Percentiles rank a stretch among this genome's conserved stretches.
phyloP scores from a whole-genome alignment of 78 protist species.

The Polysphondylium violaceum region DNA sequence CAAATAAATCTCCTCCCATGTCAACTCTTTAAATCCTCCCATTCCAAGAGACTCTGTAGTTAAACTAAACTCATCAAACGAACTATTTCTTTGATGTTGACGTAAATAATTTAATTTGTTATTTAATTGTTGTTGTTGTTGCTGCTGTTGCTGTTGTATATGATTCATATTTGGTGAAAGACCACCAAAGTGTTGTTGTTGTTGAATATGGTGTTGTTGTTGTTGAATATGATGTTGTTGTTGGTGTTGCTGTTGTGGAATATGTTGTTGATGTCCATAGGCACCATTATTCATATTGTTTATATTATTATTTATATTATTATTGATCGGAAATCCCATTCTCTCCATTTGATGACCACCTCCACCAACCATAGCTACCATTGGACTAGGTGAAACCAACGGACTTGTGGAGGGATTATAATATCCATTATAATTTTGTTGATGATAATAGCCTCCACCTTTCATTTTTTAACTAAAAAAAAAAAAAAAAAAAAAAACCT shows the following conservation, averaged over 20 bases:
- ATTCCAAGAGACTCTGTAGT: neutral
- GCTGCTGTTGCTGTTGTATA: slow-evolving; percentile 10
- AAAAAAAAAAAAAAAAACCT: too few relatives aligned
- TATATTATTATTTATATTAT: too few relatives aligned
- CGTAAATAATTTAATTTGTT: slow-evolving; percentile 10
- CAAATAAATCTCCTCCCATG: slow-evolving; percentile 71
- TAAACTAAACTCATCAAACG: slow-evolving; percentile 21
- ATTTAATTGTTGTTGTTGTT: slow-evolving; percentile 8
- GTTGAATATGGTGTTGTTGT: slow-evolving; percentile 7
- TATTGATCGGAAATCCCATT: neutral
- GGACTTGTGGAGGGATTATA: neutral
- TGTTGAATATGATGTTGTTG: slow-evolving; percentile 13
- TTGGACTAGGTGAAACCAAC: neutral
- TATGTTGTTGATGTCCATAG: too few relatives aligned
- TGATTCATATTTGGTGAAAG: slow-evolving; percentile 34
- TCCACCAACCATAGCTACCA: too few relatives aligned
- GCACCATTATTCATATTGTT: neutral
- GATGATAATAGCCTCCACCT: slow-evolving; percentile 18
- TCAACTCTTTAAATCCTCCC: slow-evolving; percentile 24
- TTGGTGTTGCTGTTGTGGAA: slow-evolving; percentile 6
- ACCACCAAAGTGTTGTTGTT: slow-evolving; percentile 24
- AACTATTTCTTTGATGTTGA: slow-evolving; percentile 66
- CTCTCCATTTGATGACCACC: too few relatives aligned
- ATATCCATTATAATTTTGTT: slow-evolving; percentile 4
- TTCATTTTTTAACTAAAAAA: neutral